phyloP scores from a whole-genome alignment of 2,329 filamentous ascomycete species.

The Rutstroemia sp. region DNA sequence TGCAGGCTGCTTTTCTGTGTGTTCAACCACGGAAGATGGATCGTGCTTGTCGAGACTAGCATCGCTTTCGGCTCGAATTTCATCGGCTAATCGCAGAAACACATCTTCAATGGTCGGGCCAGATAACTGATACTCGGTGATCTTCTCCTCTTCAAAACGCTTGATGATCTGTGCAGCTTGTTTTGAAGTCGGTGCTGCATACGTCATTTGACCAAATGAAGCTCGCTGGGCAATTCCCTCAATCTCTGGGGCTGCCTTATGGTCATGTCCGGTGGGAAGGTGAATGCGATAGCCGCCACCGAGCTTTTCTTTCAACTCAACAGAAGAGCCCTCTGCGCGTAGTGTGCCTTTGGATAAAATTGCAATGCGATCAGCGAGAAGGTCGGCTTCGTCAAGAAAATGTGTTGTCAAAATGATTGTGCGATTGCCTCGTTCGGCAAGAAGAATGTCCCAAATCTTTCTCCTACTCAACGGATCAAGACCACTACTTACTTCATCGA shows the following conservation, averaged over 20 bases:
- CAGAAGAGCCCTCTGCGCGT: conserved; percentile 75
- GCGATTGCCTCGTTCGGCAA: conserved; percentile 72
- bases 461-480: conserved; percentile 78
- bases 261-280: conserved; percentile 51
- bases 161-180: conserved; percentile 66
- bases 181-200: conserved; percentile 61
- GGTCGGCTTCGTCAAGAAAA: conserved; percentile 87
- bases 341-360: conserved; percentile 80
- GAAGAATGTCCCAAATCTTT: conserved; percentile 90
- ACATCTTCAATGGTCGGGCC: conserved; percentile 91
- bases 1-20: conserved; percentile 24
- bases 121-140: conserved; percentile 76
- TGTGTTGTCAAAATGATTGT: conserved; percentile 89
- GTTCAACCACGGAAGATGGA: conserved; percentile 7
- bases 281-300: conserved; percentile 82
- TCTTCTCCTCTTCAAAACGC: conserved; percentile 55
- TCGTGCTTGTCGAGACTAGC: conserved; percentile 11
- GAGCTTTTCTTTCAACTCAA: conserved; percentile 73
- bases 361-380: conserved; percentile 81
- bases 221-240: conserved; percentile 49
- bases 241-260: conserved; percentile 41
- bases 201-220: conserved; percentile 65
- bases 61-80: conserved; percentile 51
- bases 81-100: conserved; percentile 78
- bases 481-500: conserved; percentile 86